Evolutionary conservation across 192 early-diverging fungal genomes (phyloP), one percentile per base, ranked within the genome.

Genomic region (Coemansia sp.): DNA sequence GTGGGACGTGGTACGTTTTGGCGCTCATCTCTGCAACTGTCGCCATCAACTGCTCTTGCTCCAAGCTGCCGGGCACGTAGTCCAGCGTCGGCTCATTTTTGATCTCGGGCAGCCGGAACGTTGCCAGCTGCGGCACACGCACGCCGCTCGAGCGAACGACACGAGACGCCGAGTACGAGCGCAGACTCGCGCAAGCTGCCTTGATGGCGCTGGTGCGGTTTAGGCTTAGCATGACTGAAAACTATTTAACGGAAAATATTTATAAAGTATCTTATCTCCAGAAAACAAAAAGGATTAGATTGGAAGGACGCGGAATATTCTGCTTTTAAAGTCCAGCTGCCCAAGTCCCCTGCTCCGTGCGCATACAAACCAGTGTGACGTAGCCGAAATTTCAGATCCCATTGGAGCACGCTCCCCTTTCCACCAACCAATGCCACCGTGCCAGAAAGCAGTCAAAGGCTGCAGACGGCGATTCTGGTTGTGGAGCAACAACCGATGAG

Each of bases 41-140:
- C 41, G 76, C 84, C 72, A 89, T 72, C 37, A 98, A 88, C 59
- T 86, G 84, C 27, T 62, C 71, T 47, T 92, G 86, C 63, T 96
- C 92, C 32, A 71, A 56, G 62, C 87, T 90, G 59, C 90, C 89
- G 15, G 90, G 87, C 37, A 82, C 85, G 79, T 94, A 98, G 63
- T 83, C 72, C 59, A 87, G 87, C 85, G 91, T 92, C 32, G 92
- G 90, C 87, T 97, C 95, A 78, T 97, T 97, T 38, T 78, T 65
- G 59, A 94, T 87, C 55, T 84, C 82, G 15, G 95, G 95, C 62
- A 97, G 78, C 70, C 79, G 85, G 86, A 94, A 93, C 57, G 81
- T 77, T 47, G 90, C 93, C 72, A 94, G 69, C 73, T 86, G 89
- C 39, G 85, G 77, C 52, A 80, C 77, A 41, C 77, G 77, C 53